Percentiles rank a stretch among this genome's conserved stretches.
phyloP scores from a whole-genome alignment of 495 filamentous ascomycete species.

The Delitschia confertaspora region DNA sequence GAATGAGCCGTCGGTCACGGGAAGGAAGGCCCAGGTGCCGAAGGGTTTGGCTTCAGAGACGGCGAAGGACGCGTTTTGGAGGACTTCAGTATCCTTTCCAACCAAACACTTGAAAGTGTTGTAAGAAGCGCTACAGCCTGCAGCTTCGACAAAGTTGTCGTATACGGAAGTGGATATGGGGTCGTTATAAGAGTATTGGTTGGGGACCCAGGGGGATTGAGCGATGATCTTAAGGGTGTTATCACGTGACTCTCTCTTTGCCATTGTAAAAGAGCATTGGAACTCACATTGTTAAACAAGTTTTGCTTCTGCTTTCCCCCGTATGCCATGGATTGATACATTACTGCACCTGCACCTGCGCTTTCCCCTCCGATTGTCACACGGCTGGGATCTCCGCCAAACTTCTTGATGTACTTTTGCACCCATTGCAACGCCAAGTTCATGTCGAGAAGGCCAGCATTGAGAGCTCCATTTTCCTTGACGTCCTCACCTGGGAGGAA shows the following conservation, averaged over 20 bases:
- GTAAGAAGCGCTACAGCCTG: slow-evolving; percentile 40
- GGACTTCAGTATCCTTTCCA: slow-evolving; percentile 38
- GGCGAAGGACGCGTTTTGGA: slow-evolving; percentile 49
- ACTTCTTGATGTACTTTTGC: slow-evolving; percentile 30
- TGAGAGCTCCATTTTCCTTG: slow-evolving; percentile 30
- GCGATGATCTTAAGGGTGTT: slow-evolving; percentile 37
- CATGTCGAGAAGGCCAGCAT: slow-evolving; percentile 35
- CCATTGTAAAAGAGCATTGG: no score
- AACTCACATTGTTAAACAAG: slow-evolving; percentile 35
- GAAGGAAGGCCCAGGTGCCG: slow-evolving; percentile 52
- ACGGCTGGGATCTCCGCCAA: slow-evolving; percentile 39
- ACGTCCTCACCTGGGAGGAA: slow-evolving; percentile 31
- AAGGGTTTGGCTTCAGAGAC: slow-evolving; percentile 41
- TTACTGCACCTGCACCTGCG: slow-evolving; percentile 42
- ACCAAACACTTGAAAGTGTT: slow-evolving; percentile 51
- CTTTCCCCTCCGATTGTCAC: slow-evolving; percentile 33
- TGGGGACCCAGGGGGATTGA: slow-evolving; percentile 45
- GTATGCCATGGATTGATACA: slow-evolving; percentile 46
- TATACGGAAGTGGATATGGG: slow-evolving; percentile 45
- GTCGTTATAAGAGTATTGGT: slow-evolving; percentile 45
- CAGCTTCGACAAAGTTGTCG: slow-evolving; percentile 44
- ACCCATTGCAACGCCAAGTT: slow-evolving; percentile 38
- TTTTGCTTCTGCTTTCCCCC: slow-evolving; percentile 38
- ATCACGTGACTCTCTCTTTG: no score
- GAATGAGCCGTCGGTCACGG: slow-evolving; percentile 54